phyloP scores from a whole-genome alignment of 2,329 filamentous ascomycete species.

The Nigrospora osmanthi region DNA sequence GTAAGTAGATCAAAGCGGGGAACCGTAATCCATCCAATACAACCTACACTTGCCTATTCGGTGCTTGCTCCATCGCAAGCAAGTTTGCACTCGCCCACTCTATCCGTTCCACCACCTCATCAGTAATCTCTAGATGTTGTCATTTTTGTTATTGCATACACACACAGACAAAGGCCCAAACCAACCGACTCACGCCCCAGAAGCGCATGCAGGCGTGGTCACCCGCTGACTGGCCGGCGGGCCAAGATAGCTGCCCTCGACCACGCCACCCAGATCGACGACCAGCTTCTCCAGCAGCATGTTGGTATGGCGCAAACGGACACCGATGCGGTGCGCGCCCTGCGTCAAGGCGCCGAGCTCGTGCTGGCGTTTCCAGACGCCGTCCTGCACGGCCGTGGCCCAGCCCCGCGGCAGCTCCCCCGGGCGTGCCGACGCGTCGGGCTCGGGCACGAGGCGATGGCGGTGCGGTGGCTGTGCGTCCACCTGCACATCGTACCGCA shows the following conservation, averaged over 20 bases:
- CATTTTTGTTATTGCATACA: too few species aligned
- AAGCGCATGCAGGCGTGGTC: too few species aligned
- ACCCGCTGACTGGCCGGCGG: slow-evolving; percentile 12
- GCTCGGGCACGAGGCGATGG: slow-evolving; percentile 27
- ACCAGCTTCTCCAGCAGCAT: slow-evolving; percentile 28
- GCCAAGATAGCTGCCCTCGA: slow-evolving; percentile 25
- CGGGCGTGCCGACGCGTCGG: slow-evolving; percentile 27
- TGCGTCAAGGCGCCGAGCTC: slow-evolving; percentile 11
- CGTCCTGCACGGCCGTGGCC: slow-evolving; percentile 38
- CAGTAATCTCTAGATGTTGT: too few species aligned
- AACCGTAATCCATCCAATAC: too few species aligned
- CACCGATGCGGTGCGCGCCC: slow-evolving; percentile 21
- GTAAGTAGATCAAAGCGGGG: too few species aligned
- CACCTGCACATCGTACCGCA: slow-evolving; percentile 41
- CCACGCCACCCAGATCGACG: slow-evolving; percentile 20
- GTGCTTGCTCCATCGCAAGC: too few species aligned
- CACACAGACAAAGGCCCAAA: too few species aligned
- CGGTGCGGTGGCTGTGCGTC: slow-evolving; percentile 28
- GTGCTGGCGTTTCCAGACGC: slow-evolving; percentile 38
- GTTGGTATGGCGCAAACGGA: slow-evolving; percentile 22
- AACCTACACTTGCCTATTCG: too few species aligned
- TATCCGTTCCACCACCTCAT: too few species aligned
- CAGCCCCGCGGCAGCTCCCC: slow-evolving; percentile 38
- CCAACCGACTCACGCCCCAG: too few species aligned
- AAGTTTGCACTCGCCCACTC: too few species aligned